Base-by-base conservation (phyloP, 257 asterid species). In the Nicotiana obtusifolia region DNA sequence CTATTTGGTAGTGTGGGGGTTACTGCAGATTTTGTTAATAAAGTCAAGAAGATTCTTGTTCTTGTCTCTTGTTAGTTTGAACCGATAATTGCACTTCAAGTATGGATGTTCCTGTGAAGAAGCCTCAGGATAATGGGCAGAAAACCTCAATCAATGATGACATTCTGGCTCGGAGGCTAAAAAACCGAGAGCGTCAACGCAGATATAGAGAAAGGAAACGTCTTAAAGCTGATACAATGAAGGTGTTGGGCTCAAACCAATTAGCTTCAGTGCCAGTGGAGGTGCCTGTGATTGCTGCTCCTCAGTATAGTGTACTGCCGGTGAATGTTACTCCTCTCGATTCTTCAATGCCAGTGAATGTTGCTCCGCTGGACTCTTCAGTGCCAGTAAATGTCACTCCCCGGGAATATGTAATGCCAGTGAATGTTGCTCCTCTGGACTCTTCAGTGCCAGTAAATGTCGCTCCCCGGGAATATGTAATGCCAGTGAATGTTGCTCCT, bases 131-230 rank as follows among this genome's bases (percentile, higher is more conserved):
- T 81, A 91, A 87, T 65, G 87, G 85, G 31, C 91, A 87, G 68
- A 82, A 84, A 41, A 82, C 65, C 57, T 31, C 80, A 65, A 87
- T 79, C 79, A 84, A 84, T 53, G 89, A 89, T 61, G 99, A 92
- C 24, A 20, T 84, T 61, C 87, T 88, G 90, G 90, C 82, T 24
- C 96, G 95, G 37, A 95, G 99, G 65, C 75, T 95, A 76, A 95
- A 95, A 87, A 95, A 92, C 80, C 90, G 98, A 64, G 99, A 95
- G 80, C 88, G 99, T 82, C 98, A 95, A 71, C 97, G 97, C 64
- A 88, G 98, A 80, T 95, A 95, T 77, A 92, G 99, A 85, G 99
- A 95, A 83, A 88, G 98, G 59, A 95, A 95, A 86, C 95, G 98
- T 44, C 92, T 89, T 57, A 90, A 90, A 87, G 90, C 59, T 73